Conservation (phyloP, 768 basidiomycete genomes). For the Lyophyllum atratum region DNA sequence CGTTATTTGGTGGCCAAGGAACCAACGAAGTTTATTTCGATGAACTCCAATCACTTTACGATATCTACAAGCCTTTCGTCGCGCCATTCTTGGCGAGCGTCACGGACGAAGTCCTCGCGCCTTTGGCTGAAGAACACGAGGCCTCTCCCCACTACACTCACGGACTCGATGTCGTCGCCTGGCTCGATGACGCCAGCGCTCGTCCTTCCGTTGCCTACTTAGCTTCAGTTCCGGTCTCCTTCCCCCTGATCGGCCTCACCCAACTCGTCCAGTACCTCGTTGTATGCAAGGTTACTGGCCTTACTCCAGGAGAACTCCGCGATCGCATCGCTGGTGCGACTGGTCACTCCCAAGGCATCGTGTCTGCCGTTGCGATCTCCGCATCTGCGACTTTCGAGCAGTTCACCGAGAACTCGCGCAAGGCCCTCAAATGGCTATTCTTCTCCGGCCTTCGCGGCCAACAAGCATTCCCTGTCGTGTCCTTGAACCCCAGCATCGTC, state of each 20-base stretch:
- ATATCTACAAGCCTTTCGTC: conserved; percentile 90
- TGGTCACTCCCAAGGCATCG: conserved; percentile 96
- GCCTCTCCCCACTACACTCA: conserved; percentile 70
- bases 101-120: conserved; percentile 66
- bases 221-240: conserved; percentile 90
- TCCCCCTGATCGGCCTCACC: conserved; percentile 95
- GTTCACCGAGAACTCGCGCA: conserved; percentile 73
- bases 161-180: conserved; percentile 80
- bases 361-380: conserved; percentile 89
- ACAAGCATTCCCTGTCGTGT: conserved; percentile 89
- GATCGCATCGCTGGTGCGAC: conserved; percentile 81
- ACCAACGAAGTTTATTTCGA: conserved; percentile 98
- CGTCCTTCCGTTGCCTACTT: conserved; percentile 86
- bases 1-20: conserved; percentile 96
- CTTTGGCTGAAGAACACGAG: conserved; percentile 64
- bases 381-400: conserved; percentile 76
- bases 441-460: conserved; percentile 92
- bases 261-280: conserved; percentile 93
- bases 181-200: conserved; percentile 72
- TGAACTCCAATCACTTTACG: conserved; percentile 88
- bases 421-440: conserved; percentile 92
- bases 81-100: conserved; percentile 65
- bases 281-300: conserved; percentile 70
- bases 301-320: conserved; percentile 82
- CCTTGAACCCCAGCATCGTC: conserved; percentile 85